These are phyloP conservation scores for Eutrema japonicum DNA, from an alignment of 345 rosid genomes.

Conservation along the genomic window DNA sequence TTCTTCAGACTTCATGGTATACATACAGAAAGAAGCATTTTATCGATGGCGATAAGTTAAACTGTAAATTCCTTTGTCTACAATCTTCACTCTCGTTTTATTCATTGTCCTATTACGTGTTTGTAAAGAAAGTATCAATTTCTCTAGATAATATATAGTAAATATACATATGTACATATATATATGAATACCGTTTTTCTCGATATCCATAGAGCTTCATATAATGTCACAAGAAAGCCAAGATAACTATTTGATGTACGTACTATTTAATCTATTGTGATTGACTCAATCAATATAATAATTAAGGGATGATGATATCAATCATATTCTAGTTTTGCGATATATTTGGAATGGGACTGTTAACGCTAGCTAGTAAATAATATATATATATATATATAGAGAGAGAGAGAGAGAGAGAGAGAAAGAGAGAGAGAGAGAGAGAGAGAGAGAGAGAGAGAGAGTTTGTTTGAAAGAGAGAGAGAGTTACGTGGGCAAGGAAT, in stretches of 20 bases:
- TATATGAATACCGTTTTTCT: background rate
- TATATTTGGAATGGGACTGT: too few species aligned
- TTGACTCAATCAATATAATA: background rate
- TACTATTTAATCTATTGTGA: background rate
- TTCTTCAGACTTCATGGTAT: conserved; percentile 3
- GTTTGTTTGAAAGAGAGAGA: background rate
- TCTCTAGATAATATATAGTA: background rate
- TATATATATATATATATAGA: too few species aligned
- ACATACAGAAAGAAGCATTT: background rate
- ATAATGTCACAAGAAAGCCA: conserved; percentile 7
- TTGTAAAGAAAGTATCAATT: background rate
- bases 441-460: background rate
- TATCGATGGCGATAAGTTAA: background rate
- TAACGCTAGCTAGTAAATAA: too few species aligned
- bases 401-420: too few species aligned
- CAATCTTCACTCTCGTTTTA: background rate
- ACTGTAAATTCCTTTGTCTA: background rate
- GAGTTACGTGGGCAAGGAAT: background rate
- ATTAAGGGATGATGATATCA: background rate
- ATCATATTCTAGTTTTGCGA: background rate
- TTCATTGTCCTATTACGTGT: background rate
- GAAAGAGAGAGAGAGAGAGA: too few species aligned
- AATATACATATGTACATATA: background rate
- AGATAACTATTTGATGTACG: background rate
- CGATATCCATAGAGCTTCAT: background rate